A percentile compares a stretch with the other conserved stretches of the same genome.
Evolutionary conservation across 75 land plant species (phyloP).

Genomic region (Picea sitchensis): DNA sequence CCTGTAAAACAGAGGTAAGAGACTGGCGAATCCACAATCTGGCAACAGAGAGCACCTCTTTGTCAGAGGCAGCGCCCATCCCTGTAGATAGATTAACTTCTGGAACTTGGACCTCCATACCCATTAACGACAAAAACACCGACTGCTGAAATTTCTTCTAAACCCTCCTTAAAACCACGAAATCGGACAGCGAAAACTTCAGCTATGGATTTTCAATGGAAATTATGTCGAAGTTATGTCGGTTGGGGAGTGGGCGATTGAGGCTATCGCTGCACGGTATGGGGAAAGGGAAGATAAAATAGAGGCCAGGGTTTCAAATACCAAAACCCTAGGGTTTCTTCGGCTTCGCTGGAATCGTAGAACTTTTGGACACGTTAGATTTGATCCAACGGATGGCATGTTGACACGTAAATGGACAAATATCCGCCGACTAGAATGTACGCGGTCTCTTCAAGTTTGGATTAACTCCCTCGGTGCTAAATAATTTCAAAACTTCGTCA

Average conservation of each 20-base stretch:
- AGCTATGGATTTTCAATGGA: background rate
- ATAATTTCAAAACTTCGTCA: too few relatives aligned
- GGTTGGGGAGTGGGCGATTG: background rate
- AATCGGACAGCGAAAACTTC: background rate
- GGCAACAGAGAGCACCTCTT: slow-evolving; percentile 2
- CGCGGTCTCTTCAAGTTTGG: background rate
- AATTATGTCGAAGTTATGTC: background rate
- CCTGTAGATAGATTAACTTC: background rate
- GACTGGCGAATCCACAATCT: slow-evolving; percentile 9
- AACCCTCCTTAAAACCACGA: background rate
- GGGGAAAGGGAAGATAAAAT: background rate
- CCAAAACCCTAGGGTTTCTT: slow-evolving; percentile 11
- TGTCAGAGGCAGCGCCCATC: background rate
- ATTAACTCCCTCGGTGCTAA: too few relatives aligned
- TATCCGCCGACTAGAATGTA: background rate
- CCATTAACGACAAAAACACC: background rate
- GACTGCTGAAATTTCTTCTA: background rate
- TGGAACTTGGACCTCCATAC: slow-evolving; percentile 2
- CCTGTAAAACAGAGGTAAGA: slow-evolving; percentile 5
- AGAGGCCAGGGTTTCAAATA: background rate
- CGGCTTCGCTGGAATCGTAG: background rate
- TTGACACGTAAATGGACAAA: background rate
- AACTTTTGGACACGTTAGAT: background rate
- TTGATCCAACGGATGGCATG: background rate
- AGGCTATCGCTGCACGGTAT: background rate